Evolutionary conservation across 1,139 yeast species (phyloP), one percentile per base, ranked within the genome.

Genomic region (Suhomyces bokatorum): DNA sequence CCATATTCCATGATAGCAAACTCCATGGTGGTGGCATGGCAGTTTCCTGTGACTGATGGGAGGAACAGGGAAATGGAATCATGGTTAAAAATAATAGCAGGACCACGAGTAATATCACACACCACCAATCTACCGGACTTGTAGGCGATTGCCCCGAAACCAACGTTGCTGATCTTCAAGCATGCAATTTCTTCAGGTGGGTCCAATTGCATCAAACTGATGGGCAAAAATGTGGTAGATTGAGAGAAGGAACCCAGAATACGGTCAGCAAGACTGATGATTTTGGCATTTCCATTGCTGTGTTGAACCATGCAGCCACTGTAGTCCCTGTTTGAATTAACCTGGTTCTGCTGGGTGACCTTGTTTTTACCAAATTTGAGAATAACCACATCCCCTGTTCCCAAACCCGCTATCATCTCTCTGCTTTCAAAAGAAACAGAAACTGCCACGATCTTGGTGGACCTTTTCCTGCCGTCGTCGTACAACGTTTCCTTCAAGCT

Each of bases 111-210:
- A 12, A 72, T 62, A 64, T 93, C 98, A 50, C 95, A 69, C 0
- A 93, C 84, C 3, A 85, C 66, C 28, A 93, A 55, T 35, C 82
- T 75, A 20, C 99, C 99, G 12, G 85, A 79, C 39, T 77, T 77
- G 62, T 87, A 90, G 0, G 87, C 96, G 40, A 88, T 70, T 0
- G 90, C 96, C 5, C 87, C 88, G 68, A 93, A 90, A 0, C 97
- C 97, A 40, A 89, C 73, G 51, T 86, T 79, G 51, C 91, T 83
- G 63, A 87, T 78, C 44, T 77, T 75, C 40, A 91, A 55, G 1
- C 87, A 78, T 0, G 91, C 73, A 4, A 87, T 82, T 37, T 50
- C 51, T 28, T 75, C 78, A 6, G 70, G 69, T 1, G 77, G 68
- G 43, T 75, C 74, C 2, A 87, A 39, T 29, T 58, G 63, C 43